phyloP scores from a whole-genome alignment of 2,329 filamentous ascomycete genomes.

The Diplocarpon rosae region DNA sequence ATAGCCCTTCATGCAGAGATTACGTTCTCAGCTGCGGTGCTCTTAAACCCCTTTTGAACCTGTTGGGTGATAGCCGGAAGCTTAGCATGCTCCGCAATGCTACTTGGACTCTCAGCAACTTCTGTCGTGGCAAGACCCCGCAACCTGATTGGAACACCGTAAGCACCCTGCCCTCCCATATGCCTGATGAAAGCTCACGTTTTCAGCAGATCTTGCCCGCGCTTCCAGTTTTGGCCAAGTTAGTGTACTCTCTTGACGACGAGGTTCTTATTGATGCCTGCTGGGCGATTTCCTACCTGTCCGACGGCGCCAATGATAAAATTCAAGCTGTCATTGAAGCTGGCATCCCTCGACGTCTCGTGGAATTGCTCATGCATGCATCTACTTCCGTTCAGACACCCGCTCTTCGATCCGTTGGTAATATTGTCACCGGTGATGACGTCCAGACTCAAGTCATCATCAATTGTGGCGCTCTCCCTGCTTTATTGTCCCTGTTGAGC shows the following conservation, averaged over 20 bases:
- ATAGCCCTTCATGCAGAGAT: constrained; percentile 94
- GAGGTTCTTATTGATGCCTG: constrained; percentile 98
- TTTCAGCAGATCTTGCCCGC: constrained; percentile 72
- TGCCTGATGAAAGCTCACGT: constrained; percentile 22
- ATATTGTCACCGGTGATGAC: constrained; percentile 97
- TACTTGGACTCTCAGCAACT: constrained; percentile 98
- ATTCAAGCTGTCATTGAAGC: constrained; percentile 99
- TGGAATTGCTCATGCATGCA: constrained; percentile 95
- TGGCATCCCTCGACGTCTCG: constrained; percentile 88
- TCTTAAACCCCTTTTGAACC: constrained; percentile 75
- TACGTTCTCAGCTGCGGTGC: constrained; percentile 89
- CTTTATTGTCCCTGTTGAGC: constrained; percentile 84
- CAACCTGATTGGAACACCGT: constrained; percentile 97
- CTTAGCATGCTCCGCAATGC: constrained; percentile 98
- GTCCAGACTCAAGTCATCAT: constrained; percentile 99
- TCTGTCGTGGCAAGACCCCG: constrained; percentile 98
- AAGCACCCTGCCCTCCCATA: constrained; percentile 30
- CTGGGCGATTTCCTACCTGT: constrained; percentile 98
- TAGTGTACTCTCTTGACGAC: constrained; percentile 96
- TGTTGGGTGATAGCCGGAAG: constrained; percentile 95
- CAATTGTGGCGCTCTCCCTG: constrained; percentile 89
- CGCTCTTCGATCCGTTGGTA: constrained; percentile 90
- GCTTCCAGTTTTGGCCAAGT: constrained; percentile 87
- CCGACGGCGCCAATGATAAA: constrained; percentile 96
- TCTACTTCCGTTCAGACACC: constrained; percentile 98